These are phyloP conservation scores for Diaporthe sp. DNA, from an alignment of 2,329 filamentous ascomycete genomes.

Conservation along the genomic window DNA sequence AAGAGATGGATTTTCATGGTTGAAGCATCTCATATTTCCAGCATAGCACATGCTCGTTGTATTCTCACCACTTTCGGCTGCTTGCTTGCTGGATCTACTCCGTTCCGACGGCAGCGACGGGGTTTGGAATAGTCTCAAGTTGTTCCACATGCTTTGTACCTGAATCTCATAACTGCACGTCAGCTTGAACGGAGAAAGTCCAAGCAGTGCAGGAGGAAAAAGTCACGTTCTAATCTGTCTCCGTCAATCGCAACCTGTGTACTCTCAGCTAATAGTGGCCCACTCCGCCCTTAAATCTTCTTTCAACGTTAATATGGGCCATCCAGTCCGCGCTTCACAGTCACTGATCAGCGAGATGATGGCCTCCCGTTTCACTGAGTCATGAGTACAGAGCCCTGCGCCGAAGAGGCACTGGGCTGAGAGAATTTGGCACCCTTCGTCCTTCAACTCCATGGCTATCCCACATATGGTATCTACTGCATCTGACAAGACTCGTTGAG, in stretches of 20 bases:
- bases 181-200: neutral
- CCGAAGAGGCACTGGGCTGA: constrained; percentile 59
- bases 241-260: neutral
- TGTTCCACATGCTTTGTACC: neutral
- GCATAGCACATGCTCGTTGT: neutral
- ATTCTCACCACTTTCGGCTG: neutral
- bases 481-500: constrained; percentile 59
- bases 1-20: neutral
- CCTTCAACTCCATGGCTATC: constrained; percentile 59
- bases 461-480: constrained; percentile 64
- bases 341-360: constrained; percentile 54
- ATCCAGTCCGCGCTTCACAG: constrained; percentile 55
- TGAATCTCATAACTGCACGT: neutral
- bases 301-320: constrained; percentile 52
- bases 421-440: constrained; percentile 57
- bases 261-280: constrained; percentile 41
- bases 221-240: neutral
- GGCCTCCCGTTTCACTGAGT: constrained; percentile 51
- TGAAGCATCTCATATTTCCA: too few relatives aligned
- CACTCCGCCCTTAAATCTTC: constrained; percentile 50
- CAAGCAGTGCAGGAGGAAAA: neutral
- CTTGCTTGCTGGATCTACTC: neutral
- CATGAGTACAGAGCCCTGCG: constrained; percentile 58
- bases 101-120: neutral
- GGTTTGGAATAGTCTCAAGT: neutral